Evolutionary conservation across 495 filamentous ascomycete species (phyloP).

Genomic region (Saxispiralis lemnorum): DNA sequence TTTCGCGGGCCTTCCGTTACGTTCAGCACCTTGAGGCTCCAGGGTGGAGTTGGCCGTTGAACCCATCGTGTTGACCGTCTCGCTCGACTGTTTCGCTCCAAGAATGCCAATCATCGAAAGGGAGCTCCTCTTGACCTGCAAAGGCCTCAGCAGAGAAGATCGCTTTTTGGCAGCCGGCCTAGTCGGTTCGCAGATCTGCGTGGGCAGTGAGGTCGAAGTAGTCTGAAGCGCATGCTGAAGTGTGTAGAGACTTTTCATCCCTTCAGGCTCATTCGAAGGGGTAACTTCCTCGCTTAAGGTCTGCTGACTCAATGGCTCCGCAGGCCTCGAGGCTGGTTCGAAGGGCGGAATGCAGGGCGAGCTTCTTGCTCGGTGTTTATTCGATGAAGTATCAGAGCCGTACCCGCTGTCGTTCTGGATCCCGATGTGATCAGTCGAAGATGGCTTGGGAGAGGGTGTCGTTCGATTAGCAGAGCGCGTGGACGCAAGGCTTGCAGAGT

Average conservation of each 20-base stretch:
- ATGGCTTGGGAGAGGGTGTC: conserved; percentile 1
- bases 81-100: conserved; percentile 4
- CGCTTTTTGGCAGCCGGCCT: conserved; percentile 7
- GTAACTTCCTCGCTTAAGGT: neutral
- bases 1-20: conserved; percentile 9
- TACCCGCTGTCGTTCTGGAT: conserved; percentile 11
- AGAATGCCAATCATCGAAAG: neutral
- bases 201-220: no score
- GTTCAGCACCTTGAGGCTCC: neutral
- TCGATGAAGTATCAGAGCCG: conserved; percentile 5
- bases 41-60: neutral
- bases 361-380: neutral
- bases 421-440: neutral
- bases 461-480: neutral
- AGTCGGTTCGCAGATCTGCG: neutral
- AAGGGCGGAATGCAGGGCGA: neutral
- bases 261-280: conserved; percentile 3
- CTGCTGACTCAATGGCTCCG: neutral
- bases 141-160: conserved; percentile 1
- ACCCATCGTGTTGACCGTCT: no score
- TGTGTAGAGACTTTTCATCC: conserved; percentile 18
- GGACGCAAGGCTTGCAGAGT: no score
- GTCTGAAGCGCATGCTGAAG: conserved; percentile 16
- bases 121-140: no score
- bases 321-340: neutral